Evolutionary conservation across 2,329 filamentous ascomycete genomes (phyloP).

Genomic region (Penicillium sp.): DNA sequence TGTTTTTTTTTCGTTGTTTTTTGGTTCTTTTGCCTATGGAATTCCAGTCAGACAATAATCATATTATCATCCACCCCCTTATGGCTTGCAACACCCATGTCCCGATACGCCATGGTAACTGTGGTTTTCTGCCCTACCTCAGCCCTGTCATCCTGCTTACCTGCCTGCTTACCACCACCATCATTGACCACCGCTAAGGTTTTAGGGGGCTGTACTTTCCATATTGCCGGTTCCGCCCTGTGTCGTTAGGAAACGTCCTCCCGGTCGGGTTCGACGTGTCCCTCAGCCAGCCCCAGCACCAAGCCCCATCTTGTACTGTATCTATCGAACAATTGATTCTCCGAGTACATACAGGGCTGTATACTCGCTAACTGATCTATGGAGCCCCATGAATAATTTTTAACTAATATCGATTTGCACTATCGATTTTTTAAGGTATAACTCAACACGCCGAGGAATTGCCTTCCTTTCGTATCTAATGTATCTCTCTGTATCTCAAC

Average conservation of each 20-base stretch:
- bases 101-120: neutral
- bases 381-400: no score
- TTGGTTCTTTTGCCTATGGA: neutral
- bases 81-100: neutral
- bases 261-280: slow-evolving; percentile 8
- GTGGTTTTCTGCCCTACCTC: neutral
- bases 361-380: no score
- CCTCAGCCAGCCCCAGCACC: slow-evolving; percentile 12
- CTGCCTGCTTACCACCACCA: neutral
- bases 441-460: no score
- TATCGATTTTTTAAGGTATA: no score
- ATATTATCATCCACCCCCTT: neutral
- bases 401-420: no score
- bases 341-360: no score
- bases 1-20: slow-evolving; percentile 7
- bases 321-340: neutral
- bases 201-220: slow-evolving; percentile 8
- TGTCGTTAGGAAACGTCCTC: neutral
- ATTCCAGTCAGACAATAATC: neutral
- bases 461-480: no score
- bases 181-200: slow-evolving; percentile 3
- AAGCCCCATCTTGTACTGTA: neutral
- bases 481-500: no score
- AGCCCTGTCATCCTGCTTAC: neutral
- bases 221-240: slow-evolving; percentile 4